Percentiles rank a stretch among this genome's conserved stretches.
Evolutionary conservation across 169 alveolate species (phyloP).

Genomic region (Miamiensis avidus): DNA sequence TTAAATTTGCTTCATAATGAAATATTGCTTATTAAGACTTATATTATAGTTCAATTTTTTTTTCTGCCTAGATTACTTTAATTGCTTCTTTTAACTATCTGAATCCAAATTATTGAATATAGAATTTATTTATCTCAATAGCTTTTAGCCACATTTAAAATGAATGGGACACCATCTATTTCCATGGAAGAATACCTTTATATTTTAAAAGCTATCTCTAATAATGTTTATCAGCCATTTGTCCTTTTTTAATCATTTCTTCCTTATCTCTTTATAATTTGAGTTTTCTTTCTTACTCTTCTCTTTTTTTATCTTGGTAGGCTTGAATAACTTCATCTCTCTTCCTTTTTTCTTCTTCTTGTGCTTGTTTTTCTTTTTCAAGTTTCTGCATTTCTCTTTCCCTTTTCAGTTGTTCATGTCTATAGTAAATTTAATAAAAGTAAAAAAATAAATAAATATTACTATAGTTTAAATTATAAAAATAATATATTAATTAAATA

Average conservation of each 20-base stretch:
- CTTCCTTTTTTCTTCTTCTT: background rate
- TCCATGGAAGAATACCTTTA: background rate
- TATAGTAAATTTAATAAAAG: no score
- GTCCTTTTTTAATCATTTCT: background rate
- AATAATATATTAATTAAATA: no score
- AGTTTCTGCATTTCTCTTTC: background rate
- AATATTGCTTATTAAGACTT: background rate
- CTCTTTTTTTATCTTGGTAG: no score
- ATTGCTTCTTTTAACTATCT: background rate
- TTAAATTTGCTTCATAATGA: background rate
- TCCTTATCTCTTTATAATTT: background rate
- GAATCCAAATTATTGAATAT: background rate
- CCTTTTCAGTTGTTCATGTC: background rate
- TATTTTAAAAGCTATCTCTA: background rate
- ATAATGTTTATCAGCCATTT: background rate
- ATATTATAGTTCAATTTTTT: background rate
- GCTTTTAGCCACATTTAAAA: background rate
- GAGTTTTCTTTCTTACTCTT: background rate
- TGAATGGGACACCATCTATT: background rate
- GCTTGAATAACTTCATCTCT: background rate
- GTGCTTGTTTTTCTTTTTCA: background rate
- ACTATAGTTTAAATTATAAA: no score
- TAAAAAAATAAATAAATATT: no score
- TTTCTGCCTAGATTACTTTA: background rate
- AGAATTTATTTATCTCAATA: background rate